Conservation (phyloP, 2,329 filamentous ascomycete genomes). For the Tolypocladium inflatum region DNA sequence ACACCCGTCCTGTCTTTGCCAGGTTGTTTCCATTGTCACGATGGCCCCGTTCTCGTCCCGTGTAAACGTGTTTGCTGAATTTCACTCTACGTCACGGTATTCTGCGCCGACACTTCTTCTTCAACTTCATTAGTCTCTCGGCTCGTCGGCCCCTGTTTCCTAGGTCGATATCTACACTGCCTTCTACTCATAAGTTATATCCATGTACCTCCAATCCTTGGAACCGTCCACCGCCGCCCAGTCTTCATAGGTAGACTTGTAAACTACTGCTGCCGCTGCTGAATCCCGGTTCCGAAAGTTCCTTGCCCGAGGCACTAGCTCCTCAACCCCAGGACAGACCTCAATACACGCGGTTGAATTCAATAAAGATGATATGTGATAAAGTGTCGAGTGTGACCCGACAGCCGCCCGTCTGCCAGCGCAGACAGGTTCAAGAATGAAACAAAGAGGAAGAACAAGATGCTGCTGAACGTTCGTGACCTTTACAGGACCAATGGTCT, state of each 20-base stretch:
- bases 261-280: not conserved
- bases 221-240: not conserved
- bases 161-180: not conserved
- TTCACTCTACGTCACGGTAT: not conserved
- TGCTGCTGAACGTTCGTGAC: constrained; percentile 1
- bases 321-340: not conserved
- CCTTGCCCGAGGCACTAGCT: too few relatives aligned
- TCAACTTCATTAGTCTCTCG: not conserved
- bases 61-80: not conserved
- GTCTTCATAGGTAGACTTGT: not conserved
- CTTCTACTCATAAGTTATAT: not conserved
- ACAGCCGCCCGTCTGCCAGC: not conserved
- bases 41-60: not conserved
- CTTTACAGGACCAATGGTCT: constrained; percentile 3
- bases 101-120: not conserved
- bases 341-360: not conserved
- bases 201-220: not conserved
- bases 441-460: not conserved
- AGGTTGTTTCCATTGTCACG: not conserved
- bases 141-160: not conserved
- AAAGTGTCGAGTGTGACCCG: not conserved
- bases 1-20: not conserved
- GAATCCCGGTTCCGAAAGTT: not conserved
- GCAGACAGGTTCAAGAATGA: constrained; percentile 1
- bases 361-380: not conserved